These are phyloP conservation scores for Arabidopsis hybrid DNA, from an alignment of 441 rosid species.

Conservation along the genomic window DNA sequence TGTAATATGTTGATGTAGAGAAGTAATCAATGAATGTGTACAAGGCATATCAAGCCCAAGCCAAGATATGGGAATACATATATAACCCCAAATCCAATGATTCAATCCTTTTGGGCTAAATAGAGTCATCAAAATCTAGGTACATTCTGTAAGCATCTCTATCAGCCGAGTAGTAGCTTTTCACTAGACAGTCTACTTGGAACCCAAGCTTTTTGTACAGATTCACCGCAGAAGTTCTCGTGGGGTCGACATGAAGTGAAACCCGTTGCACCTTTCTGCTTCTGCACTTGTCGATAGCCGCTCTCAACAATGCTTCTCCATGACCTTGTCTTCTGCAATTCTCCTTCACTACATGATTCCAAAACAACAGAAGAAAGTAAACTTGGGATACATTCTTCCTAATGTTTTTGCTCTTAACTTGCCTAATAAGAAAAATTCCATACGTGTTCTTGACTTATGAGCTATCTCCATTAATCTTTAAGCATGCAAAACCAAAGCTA, in stretches of 20 bases:
- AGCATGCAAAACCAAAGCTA: not conserved
- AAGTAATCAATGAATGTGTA: conserved; percentile 29
- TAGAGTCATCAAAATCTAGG: conserved; percentile 56
- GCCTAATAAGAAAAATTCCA: not conserved
- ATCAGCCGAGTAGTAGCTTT: conserved; percentile 69
- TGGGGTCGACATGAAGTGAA: conserved; percentile 78
- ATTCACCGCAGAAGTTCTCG: conserved; percentile 62
- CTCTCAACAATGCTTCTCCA: conserved; percentile 74
- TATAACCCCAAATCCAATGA: not conserved
- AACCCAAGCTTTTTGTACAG: conserved; percentile 77
- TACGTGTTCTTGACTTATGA: not conserved
- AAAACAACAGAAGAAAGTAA: conserved; percentile 9
- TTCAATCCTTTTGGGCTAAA: conserved; percentile 6
- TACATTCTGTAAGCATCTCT: conserved; percentile 83
- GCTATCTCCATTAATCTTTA: not conserved
- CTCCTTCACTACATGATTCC: conserved; percentile 68
- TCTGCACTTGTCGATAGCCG: conserved; percentile 72
- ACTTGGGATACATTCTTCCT: conserved; percentile 8
- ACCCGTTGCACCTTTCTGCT: conserved; percentile 63
- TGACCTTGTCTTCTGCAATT: conserved; percentile 61
- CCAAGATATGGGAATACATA: not conserved
- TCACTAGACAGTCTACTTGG: conserved; percentile 61
- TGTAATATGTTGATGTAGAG: not conserved
- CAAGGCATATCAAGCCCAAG: not conserved
- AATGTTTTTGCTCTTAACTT: not conserved